Evolutionary conservation across 371 early-diverging fungal genomes (phyloP).

Genomic region (Nematocida ausubeli): DNA sequence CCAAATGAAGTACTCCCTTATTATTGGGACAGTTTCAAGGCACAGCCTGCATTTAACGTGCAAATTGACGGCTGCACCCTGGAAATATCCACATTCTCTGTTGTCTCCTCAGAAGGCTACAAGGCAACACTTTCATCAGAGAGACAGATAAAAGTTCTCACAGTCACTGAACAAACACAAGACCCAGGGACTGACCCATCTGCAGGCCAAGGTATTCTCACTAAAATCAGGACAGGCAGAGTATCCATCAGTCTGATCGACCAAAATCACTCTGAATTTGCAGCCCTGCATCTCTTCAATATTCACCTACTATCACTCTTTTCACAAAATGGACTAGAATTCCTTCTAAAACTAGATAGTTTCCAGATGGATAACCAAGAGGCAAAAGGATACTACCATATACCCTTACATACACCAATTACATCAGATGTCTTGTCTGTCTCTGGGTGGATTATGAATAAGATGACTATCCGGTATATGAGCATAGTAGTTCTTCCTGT

Average conservation of each 20-base stretch:
- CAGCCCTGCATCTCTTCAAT: constrained; percentile 19
- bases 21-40: constrained; percentile 57
- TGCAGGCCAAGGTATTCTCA: constrained; percentile 15
- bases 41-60: constrained; percentile 49
- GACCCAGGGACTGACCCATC: not conserved
- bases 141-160: constrained; percentile 20
- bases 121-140: constrained; percentile 20
- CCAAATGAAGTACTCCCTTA: constrained; percentile 34
- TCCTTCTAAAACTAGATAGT: constrained; percentile 4
- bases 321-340: constrained; percentile 44
- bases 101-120: not conserved
- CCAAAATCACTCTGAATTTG: constrained; percentile 33
- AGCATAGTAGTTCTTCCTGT: constrained; percentile 34
- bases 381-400: constrained; percentile 9
- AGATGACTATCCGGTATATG: constrained; percentile 16
- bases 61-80: not conserved
- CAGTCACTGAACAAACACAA: not conserved
- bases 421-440: constrained; percentile 11
- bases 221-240: not conserved
- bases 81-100: not conserved
- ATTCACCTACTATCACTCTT: not conserved
- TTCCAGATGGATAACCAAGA: constrained; percentile 53
- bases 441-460: constrained; percentile 46
- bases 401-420: constrained; percentile 32
- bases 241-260: constrained; percentile 46